Conservation (phyloP, 352 stramenopile species). For the Blastocystis sp. region DNA sequence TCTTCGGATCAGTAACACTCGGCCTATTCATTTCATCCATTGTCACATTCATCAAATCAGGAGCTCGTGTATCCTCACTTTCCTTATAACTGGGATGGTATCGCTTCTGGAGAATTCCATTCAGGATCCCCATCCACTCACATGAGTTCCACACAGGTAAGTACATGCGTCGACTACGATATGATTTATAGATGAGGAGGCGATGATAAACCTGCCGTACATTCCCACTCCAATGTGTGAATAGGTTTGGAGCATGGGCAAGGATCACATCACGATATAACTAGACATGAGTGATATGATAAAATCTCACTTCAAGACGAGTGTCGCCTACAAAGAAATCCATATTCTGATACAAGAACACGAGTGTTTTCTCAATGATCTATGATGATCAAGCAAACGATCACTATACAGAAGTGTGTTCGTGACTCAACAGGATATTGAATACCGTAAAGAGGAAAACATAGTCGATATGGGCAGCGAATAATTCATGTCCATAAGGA, state of each 20-base stretch:
- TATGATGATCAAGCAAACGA: background rate
- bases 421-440: background rate
- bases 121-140: constrained; percentile 39
- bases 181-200: constrained; percentile 36
- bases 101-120: background rate
- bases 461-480: constrained; percentile 16
- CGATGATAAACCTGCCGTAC: constrained; percentile 36
- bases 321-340: constrained; percentile 32
- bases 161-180: constrained; percentile 12
- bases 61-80: background rate
- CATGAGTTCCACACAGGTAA: constrained; percentile 36
- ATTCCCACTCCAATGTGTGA: constrained; percentile 28
- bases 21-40: background rate
- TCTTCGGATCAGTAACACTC: background rate
- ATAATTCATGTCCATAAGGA: background rate
- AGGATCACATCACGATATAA: constrained; percentile 46
- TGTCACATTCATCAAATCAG: background rate
- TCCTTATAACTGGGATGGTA: background rate
- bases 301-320: background rate
- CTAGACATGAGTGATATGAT: background rate
- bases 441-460: constrained; percentile 3
- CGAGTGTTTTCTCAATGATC: constrained; percentile 59
- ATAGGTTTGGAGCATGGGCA: background rate
- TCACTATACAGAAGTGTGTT: constrained; percentile 1
- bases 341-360: constrained; percentile 45